Percentiles rank a stretch among this genome's conserved stretches.
phyloP scores from a whole-genome alignment of 441 rosid species.

The Syzygium malaccense region DNA sequence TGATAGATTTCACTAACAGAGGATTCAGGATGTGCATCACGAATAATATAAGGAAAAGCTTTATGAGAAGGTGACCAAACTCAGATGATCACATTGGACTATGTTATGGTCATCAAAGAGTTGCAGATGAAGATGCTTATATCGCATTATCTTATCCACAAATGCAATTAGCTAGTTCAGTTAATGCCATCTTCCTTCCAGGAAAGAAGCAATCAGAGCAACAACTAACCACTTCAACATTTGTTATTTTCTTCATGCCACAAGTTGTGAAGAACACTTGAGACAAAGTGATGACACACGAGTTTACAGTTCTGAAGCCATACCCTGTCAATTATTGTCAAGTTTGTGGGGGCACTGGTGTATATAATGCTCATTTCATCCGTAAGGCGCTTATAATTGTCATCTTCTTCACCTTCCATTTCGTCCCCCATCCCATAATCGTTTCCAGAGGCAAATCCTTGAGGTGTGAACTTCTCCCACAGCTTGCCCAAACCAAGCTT shows the following conservation, averaged over 20 bases:
- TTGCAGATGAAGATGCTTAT: neutral
- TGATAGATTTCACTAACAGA: neutral
- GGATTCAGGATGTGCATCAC: neutral
- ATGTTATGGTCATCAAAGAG: neutral
- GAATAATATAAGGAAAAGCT: neutral
- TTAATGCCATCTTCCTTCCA: neutral
- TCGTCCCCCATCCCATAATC: conserved; percentile 18
- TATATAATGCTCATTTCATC: conserved; percentile 78
- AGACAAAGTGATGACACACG: neutral
- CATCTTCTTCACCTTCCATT: conserved; percentile 59
- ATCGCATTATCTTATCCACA: neutral
- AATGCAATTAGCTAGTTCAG: neutral
- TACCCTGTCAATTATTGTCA: conserved; percentile 80
- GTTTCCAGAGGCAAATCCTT: conserved; percentile 8
- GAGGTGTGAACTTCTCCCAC: conserved; percentile 11
- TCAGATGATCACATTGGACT: neutral
- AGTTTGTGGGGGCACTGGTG: conserved; percentile 60
- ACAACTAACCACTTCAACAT: neutral
- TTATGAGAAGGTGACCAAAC: neutral
- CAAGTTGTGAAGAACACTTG: neutral
- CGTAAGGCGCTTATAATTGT: conserved; percentile 50
- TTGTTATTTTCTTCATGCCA: neutral
- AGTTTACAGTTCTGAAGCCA: neutral
- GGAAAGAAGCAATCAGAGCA: neutral
- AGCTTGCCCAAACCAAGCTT: conserved; percentile 5